A percentile compares a stretch with the other conserved stretches of the same genome.
These are phyloP conservation scores for Skeletonema grethae DNA, from an alignment of 108 stramenopile species.

Conservation along the genomic window DNA sequence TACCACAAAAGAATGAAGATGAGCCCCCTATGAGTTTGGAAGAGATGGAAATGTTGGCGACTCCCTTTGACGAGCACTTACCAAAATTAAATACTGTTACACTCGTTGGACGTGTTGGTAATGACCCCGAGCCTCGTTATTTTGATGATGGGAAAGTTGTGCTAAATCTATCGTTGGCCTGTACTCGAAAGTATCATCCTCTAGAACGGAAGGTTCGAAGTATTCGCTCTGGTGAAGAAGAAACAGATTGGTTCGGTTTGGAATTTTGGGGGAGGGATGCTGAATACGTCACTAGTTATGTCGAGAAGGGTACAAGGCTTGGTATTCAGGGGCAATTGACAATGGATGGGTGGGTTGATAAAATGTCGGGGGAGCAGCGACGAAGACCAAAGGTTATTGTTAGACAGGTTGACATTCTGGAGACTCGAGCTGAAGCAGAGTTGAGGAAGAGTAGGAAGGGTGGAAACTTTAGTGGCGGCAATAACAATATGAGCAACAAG, in stretches of 20 bases:
- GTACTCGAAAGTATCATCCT: constrained; percentile 84
- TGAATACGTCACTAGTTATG: constrained; percentile 79
- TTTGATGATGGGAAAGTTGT: constrained; percentile 92
- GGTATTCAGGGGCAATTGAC: constrained; percentile 70
- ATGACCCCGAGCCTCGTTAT: constrained; percentile 80
- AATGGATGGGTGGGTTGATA: constrained; percentile 72
- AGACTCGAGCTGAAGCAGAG: constrained; percentile 77
- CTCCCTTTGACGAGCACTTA: constrained; percentile 77
- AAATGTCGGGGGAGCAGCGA: constrained; percentile 60
- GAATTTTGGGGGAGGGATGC: constrained; percentile 92
- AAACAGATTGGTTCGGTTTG: constrained; percentile 93
- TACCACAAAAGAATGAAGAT: constrained; percentile 12
- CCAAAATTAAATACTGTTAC: constrained; percentile 80
- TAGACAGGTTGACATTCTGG: constrained; percentile 75
- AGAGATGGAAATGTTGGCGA: constrained; percentile 41
- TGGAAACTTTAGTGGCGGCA: constrained; percentile 7
- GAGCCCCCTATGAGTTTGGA: constrained; percentile 27
- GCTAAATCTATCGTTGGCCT: constrained; percentile 78
- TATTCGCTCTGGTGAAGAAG: constrained; percentile 77
- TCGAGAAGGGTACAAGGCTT: constrained; percentile 74
- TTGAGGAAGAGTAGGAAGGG: constrained; percentile 26
- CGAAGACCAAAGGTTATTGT: constrained; percentile 64
- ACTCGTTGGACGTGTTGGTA: constrained; percentile 85
- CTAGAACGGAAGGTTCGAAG: constrained; percentile 68
- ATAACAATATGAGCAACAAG: constrained; percentile 23